These are phyloP conservation scores for Nadsonia commutata DNA, from an alignment of 1,139 yeast species.

Conservation along the genomic window DNA sequence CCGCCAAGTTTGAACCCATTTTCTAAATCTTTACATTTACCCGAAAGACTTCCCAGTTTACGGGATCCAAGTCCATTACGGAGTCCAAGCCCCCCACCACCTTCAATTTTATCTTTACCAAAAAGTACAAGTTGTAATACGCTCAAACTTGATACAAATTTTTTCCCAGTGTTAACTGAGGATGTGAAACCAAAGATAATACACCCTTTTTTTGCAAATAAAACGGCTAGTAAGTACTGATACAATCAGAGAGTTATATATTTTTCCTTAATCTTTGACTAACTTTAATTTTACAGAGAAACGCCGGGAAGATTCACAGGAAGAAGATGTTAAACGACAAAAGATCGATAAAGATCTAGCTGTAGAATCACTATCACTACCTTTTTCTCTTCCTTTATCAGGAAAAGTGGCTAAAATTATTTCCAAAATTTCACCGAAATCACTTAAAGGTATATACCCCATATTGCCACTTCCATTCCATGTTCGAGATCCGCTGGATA, in stretches of 20 bases:
- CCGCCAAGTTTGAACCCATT: too few species aligned
- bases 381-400: background rate
- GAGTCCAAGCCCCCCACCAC: too few species aligned
- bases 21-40: too few species aligned
- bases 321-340: background rate
- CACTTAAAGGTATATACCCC: background rate
- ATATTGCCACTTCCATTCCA: background rate
- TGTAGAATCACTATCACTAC: too few species aligned
- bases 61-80: too few species aligned
- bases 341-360: background rate
- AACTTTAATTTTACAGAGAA: background rate
- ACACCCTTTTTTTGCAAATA: background rate
- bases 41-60: too few species aligned
- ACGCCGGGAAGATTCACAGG: background rate
- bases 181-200: background rate
- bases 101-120: too few species aligned
- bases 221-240: background rate
- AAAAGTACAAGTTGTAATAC: too few species aligned
- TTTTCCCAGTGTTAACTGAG: too few species aligned
- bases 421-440: background rate
- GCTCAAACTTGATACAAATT: too few species aligned
- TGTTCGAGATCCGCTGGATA: background rate
- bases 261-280: background rate
- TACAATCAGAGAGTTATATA: background rate
- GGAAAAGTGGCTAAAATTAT: background rate